Evolutionary conservation across 2,329 filamentous ascomycete species (phyloP).

Genomic region (Paecilomyces dactylethromorphus): DNA sequence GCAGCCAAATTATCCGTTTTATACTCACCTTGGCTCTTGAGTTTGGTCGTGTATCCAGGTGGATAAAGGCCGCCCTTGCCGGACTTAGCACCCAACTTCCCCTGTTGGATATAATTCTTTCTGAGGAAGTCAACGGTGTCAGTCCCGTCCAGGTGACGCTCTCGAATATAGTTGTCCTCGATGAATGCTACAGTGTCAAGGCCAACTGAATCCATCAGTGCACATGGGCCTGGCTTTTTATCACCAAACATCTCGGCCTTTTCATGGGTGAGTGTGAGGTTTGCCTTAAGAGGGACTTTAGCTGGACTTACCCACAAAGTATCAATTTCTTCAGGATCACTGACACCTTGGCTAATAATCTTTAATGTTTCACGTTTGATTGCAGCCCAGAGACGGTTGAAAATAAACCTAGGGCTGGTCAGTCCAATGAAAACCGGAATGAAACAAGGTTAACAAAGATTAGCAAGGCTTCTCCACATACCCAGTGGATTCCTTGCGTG

Average conservation of each 20-base stretch:
- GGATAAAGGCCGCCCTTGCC: not conserved
- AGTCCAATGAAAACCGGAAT: not conserved
- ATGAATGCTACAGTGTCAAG: not conserved
- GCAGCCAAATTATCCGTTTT: no score
- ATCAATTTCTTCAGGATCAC: not conserved
- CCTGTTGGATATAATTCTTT: not conserved
- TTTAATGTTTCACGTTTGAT: not conserved
- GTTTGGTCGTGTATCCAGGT: not conserved
- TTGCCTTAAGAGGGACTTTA: no score
- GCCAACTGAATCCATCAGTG: not conserved
- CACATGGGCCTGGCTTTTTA: not conserved
- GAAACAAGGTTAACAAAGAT: no score
- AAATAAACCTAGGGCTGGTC: constrained; percentile 25
- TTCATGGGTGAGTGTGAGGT: no score
- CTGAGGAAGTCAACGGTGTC: not conserved
- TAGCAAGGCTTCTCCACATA: not conserved
- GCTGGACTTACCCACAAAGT: not conserved
- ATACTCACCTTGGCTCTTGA: not conserved
- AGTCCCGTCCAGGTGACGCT: not conserved
- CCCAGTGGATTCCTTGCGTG: not conserved
- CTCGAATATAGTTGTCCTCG: not conserved
- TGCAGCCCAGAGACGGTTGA: not conserved
- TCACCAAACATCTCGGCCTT: not conserved
- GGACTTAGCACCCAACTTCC: not conserved
- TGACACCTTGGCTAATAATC: not conserved